These are phyloP conservation scores for Pascua sp. DNA, from an alignment of 1,284 basidiomycete species.

Conservation along the genomic window DNA sequence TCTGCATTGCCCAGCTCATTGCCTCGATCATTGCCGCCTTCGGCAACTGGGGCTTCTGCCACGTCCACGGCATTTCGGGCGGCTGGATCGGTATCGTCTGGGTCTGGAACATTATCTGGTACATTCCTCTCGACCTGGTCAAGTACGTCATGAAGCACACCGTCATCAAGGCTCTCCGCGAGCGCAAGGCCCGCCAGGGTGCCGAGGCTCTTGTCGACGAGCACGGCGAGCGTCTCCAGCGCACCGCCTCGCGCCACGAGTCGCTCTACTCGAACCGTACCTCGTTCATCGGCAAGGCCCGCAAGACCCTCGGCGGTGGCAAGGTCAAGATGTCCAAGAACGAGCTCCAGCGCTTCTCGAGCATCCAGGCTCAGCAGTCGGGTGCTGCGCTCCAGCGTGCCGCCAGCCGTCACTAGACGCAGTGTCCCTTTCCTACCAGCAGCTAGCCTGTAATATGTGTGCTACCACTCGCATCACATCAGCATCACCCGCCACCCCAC, in stretches of 20 bases:
- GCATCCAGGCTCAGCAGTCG: slow-evolving; percentile 51
- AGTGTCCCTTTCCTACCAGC: slow-evolving; percentile 4
- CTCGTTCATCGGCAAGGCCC: slow-evolving; percentile 44
- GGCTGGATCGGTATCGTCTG: slow-evolving; percentile 97
- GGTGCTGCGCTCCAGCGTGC: slow-evolving; percentile 46
- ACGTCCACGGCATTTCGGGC: slow-evolving; percentile 71
- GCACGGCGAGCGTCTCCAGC: slow-evolving; percentile 70
- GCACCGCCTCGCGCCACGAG: slow-evolving; percentile 88
- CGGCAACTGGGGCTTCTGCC: slow-evolving; percentile 86
- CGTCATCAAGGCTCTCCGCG: slow-evolving; percentile 75
- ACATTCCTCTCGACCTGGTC: slow-evolving; percentile 88
- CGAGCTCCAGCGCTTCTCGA: slow-evolving; percentile 51
- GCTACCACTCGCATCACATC: slow-evolving; percentile 22
- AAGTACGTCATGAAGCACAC: slow-evolving; percentile 95
- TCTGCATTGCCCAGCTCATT: slow-evolving; percentile 87
- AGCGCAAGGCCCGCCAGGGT: slow-evolving; percentile 59
- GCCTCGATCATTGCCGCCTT: slow-evolving; percentile 93
- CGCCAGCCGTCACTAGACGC: slow-evolving; percentile 27
- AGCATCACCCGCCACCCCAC: slow-evolving; percentile 1
- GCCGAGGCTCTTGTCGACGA: slow-evolving; percentile 53
- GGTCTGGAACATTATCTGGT: slow-evolving; percentile 95
- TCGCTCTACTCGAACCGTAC: slow-evolving; percentile 67
- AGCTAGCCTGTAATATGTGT: slow-evolving; percentile 25
- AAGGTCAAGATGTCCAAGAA: slow-evolving; percentile 51
- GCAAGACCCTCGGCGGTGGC: slow-evolving; percentile 43